phyloP scores from a whole-genome alignment of 2,329 filamentous ascomycete species.

The Pseudocercospora cruenta region DNA sequence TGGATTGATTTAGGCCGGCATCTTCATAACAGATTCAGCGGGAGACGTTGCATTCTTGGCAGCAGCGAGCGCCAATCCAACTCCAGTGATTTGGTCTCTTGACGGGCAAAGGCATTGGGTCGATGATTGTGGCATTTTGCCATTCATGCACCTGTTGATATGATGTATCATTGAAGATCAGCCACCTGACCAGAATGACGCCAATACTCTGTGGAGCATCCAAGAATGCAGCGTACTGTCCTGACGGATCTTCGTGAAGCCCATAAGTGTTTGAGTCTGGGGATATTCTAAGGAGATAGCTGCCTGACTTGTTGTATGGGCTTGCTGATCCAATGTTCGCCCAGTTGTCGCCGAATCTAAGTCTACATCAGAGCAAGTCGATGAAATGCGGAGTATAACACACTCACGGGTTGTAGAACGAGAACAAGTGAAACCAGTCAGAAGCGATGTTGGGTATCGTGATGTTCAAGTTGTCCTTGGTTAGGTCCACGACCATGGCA shows the following conservation, averaged over 20 bases:
- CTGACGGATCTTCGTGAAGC: background rate
- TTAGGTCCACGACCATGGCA: constrained; percentile 27
- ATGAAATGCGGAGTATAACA: too few relatives aligned
- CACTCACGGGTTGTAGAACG: constrained; percentile 20
- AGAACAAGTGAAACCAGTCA: constrained; percentile 29
- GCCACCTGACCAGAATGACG: constrained; percentile 22
- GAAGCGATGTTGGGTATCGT: background rate
- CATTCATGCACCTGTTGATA: constrained; percentile 12
- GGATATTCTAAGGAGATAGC: constrained; percentile 15
- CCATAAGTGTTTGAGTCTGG: constrained; percentile 1
- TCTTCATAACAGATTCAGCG: constrained; percentile 10
- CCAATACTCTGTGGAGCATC: constrained; percentile 20
- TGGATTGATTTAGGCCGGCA: constrained; percentile 13
- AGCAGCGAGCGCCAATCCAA: background rate
- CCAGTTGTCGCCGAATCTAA: constrained; percentile 24
- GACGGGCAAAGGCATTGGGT: background rate
- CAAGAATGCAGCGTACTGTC: constrained; percentile 15
- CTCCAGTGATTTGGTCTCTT: constrained; percentile 9
- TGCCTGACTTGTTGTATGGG: constrained; percentile 10
- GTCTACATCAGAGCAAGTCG: too few relatives aligned
- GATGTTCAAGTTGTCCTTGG: background rate
- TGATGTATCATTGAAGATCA: constrained; percentile 16
- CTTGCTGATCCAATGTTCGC: constrained; percentile 24
- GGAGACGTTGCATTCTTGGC: constrained; percentile 2
- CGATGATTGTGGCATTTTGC: constrained; percentile 16